Conservation (phyloP, 495 filamentous ascomycete genomes). For the Pseudoneurospora amorphoporcata region DNA sequence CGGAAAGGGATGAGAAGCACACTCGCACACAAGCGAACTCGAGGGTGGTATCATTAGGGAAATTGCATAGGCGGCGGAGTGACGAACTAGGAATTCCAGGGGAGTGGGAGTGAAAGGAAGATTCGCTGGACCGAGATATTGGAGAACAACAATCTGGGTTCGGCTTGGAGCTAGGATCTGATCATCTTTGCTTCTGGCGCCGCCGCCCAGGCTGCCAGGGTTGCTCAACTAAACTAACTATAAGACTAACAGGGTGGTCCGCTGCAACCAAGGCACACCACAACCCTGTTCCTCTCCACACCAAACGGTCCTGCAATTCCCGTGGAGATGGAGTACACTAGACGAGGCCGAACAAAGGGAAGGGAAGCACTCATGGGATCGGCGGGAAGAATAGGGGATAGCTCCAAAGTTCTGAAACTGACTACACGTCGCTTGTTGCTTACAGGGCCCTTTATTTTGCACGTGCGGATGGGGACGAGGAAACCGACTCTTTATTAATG, state of each 20-base stretch:
- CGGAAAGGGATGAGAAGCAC: background rate
- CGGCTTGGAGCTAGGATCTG: background rate
- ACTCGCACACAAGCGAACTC: background rate
- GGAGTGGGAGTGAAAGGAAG: background rate
- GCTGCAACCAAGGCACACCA: background rate
- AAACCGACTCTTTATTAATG: background rate
- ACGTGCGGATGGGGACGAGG: background rate
- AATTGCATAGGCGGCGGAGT: background rate
- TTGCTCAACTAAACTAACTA: background rate
- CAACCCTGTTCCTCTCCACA: background rate
- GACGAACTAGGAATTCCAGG: background rate
- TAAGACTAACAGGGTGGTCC: background rate
- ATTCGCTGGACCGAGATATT: background rate
- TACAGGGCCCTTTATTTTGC: background rate
- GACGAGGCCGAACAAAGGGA: background rate
- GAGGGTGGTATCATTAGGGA: background rate
- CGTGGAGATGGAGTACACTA: background rate
- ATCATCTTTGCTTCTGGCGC: background rate
- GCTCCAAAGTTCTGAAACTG: background rate
- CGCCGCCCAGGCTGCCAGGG: background rate
- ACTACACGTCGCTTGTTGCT: background rate
- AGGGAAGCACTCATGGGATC: background rate
- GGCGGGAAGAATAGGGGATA: background rate
- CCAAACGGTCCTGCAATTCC: conserved; percentile 2
- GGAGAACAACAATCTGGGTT: background rate